Evolutionary conservation across 768 basidiomycete genomes (phyloP), one percentile per base, ranked within the genome.

Genomic region (Collybia sp.): DNA sequence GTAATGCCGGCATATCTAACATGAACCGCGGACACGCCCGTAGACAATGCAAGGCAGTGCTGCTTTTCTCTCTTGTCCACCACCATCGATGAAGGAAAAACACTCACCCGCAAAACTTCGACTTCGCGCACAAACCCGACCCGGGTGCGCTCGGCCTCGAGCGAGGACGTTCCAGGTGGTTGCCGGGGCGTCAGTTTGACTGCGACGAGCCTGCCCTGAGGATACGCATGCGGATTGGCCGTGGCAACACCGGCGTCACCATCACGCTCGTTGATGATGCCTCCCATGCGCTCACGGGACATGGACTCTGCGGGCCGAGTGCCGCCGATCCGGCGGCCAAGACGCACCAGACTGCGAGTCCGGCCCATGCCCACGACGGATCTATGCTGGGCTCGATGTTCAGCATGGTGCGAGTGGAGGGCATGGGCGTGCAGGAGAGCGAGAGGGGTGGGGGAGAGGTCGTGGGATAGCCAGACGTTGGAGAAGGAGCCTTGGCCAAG

Each of bases 41-140:
- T 8, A 25, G 25, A 25, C 25, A 8, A 25, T 25, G 8, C 25
- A 25, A 25, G 25, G 25, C 25, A 25, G 25, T 25, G 25, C 8
- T 15, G 33, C 35, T 6, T 37, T 13, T 18, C 35, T 10, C 10
- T n/a, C 35, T 10, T 18, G 3, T 10, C n/a, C 35, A 37, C 17
- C 35, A 37, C 35, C 17, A 37, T n/a, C 13, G 35, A 18, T 37
- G 13, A 37, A 37, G 35, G 10, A 13, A 35, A 48, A 18, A 30
- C 4, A 69, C 80, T 62, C 56, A 85, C 85, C 65, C 83, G 75
- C n/a, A 93, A 66, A 3, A 93, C 83, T 58, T 89, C 86, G 12
- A 90, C 89, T 65, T 92, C 90, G 19, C 90, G 70, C 20, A 88
- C 77, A 53, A 92, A 91, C 40, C 80, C 80, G 40, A 89, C 85